phyloP scores from a whole-genome alignment of 116 monocot species.

The Iris pallida region DNA sequence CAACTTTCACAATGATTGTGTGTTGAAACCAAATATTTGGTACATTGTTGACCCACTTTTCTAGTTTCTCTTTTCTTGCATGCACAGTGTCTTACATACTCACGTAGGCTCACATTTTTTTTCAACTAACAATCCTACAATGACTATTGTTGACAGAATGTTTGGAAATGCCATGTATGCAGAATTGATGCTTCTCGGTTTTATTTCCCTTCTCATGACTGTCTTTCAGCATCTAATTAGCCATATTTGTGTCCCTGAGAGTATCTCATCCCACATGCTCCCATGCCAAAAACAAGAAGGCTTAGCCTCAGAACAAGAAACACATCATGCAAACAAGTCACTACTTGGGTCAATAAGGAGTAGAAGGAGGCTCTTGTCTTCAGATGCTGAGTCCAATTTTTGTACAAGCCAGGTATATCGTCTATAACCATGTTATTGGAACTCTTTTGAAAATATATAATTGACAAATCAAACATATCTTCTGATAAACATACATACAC shows the following conservation, averaged over 20 bases:
- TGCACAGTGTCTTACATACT: not conserved
- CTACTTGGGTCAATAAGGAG: slow-evolving; percentile 6
- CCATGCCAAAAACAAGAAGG: slow-evolving; percentile 50
- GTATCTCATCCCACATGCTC: slow-evolving; percentile 42
- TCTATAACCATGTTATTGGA: not conserved
- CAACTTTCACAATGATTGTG: not conserved
- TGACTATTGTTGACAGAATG: not conserved
- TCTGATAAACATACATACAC: not conserved
- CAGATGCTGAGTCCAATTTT: slow-evolving; percentile 16
- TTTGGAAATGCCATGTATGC: slow-evolving; percentile 14
- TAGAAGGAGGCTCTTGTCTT: slow-evolving; percentile 23
- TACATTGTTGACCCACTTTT: too few relatives aligned
- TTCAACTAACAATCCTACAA: too few relatives aligned
- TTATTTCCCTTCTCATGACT: slow-evolving; percentile 77
- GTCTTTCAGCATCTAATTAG: slow-evolving; percentile 55
- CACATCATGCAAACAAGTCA: slow-evolving; percentile 10
- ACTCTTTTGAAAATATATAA: not conserved
- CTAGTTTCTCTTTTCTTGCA: not conserved
- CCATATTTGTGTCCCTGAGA: slow-evolving; percentile 46
- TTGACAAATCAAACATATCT: not conserved
- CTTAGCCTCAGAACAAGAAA: slow-evolving; percentile 6
- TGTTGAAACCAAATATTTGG: too few relatives aligned
- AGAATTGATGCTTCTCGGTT: slow-evolving; percentile 92
- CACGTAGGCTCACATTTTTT: too few relatives aligned
- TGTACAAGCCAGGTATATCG: slow-evolving; percentile 27